These are phyloP conservation scores for Cladorrhinum sp. DNA, from an alignment of 2,329 filamentous ascomycete species.

Conservation along the genomic window DNA sequence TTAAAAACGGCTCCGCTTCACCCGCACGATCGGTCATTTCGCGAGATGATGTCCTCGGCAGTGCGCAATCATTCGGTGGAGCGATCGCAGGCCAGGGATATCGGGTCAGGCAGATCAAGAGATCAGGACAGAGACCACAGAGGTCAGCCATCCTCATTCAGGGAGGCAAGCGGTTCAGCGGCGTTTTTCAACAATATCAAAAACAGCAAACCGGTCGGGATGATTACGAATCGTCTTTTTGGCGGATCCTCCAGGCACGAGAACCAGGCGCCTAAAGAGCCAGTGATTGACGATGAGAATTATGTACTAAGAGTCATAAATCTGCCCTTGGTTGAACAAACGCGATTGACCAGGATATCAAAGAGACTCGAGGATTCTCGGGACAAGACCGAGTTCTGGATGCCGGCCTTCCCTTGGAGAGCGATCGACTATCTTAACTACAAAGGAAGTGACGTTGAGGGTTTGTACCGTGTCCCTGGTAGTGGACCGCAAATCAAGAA, in stretches of 20 bases:
- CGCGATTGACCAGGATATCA: constrained; percentile 85
- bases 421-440: constrained; percentile 97
- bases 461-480: constrained; percentile 87
- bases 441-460: constrained; percentile 90
- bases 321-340: constrained; percentile 80
- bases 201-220: constrained; percentile 71
- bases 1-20: constrained; percentile 62
- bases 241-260: constrained; percentile 73
- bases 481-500: constrained; percentile 88
- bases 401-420: constrained; percentile 92
- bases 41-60: constrained; percentile 64
- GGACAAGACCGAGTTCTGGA: constrained; percentile 98
- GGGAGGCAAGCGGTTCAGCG: constrained; percentile 58
- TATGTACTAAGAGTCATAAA: constrained; percentile 86
- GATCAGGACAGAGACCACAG: constrained; percentile 47
- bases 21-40: constrained; percentile 63
- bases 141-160: constrained; percentile 53
- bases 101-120: constrained; percentile 40
- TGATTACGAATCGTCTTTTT: constrained; percentile 79
- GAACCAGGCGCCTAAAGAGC: constrained; percentile 64
- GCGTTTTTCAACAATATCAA: constrained; percentile 72
- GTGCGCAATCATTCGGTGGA: constrained; percentile 72
- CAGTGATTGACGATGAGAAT: constrained; percentile 69
- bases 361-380: constrained; percentile 82
- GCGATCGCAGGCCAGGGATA: constrained; percentile 49